Evolutionary conservation across 2,329 filamentous ascomycete species (phyloP), one percentile per base, ranked within the genome.

Genomic region (Diplodia corticola): DNA sequence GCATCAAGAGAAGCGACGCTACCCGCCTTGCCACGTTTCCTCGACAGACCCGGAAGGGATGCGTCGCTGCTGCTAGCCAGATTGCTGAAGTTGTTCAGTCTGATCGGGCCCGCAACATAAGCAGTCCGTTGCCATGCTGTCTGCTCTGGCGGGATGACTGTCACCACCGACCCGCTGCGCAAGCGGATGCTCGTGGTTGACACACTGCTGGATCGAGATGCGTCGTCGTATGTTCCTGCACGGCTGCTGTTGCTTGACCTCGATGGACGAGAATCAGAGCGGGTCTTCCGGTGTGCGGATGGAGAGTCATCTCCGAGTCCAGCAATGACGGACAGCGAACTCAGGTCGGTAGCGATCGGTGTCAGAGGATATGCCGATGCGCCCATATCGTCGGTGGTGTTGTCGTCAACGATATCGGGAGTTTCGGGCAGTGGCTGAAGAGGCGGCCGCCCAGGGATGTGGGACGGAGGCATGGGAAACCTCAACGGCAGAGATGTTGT

Each of bases 71-170:
- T 59, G 44, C 28, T 53, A 4, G 35, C 35, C 13, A 46, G 22
- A 22, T 59, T 54, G 9, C 17, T 48, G 15, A 57, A 50, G 26
- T 74, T 74, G 33, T 75, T 76, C n/a, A 81, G 70, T 64, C 73
- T 73, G 59, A 82, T 80, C 1, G 77, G 76, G 10, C 80, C 80
- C 40, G 80, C 78, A 26, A 80, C 67, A 70, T 82, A 82, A 15
- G 77, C 65, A 10, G 74, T 71, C 9, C 71, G 69, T 61, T 74
- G 68, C 74, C 74, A 78, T 28, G 76, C 72, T 4, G 71, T 75
- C 17, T 73, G 63, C 66, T 78, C 77, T 2, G 73, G 75, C 13
- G 75, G 71, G 26, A 71, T 71, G 15, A 78, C 73, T 0, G 75
- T 77, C 30, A 77, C 69, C 13, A 76, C 70, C 6, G 77, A 77